A percentile compares a stretch with the other conserved stretches of the same genome.
phyloP scores from a whole-genome alignment of 495 filamentous ascomycete species.

The Wilcoxina mikolae region DNA sequence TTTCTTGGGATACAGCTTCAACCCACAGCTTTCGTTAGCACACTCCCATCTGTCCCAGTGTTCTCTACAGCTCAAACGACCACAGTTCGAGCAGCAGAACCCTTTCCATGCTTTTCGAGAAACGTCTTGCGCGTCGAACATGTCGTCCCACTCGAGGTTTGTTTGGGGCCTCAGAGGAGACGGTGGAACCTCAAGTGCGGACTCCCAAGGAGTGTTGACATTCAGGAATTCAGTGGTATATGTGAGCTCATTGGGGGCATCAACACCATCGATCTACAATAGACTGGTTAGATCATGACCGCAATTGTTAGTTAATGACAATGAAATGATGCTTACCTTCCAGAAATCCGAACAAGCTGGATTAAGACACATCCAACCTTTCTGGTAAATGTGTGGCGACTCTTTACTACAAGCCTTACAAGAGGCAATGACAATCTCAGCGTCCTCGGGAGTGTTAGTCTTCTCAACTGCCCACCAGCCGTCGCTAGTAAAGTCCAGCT shows the following conservation, averaged over 20 bases:
- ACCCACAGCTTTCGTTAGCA: constrained; percentile 33
- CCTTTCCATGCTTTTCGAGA: constrained; percentile 41
- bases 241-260: background rate
- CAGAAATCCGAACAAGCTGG: constrained; percentile 45
- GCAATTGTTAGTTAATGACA: constrained; percentile 41
- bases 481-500: constrained; percentile 40
- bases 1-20: constrained; percentile 32
- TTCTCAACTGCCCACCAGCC: constrained; percentile 52
- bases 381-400: constrained; percentile 36
- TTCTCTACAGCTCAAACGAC: constrained; percentile 45
- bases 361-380: constrained; percentile 60
- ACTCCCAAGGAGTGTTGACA: constrained; percentile 31
- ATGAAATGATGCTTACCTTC: constrained; percentile 18
- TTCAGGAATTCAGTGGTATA: constrained; percentile 39
- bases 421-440: constrained; percentile 20
- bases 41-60: constrained; percentile 56
- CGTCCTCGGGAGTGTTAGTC: constrained; percentile 4
- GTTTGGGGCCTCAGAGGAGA: constrained; percentile 27
- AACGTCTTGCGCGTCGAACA: constrained; percentile 20
- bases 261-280: background rate
- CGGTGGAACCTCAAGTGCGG: constrained; percentile 32
- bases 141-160: constrained; percentile 26
- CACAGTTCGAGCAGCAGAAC: constrained; percentile 59
- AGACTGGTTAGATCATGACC: no score
- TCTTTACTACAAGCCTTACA: constrained; percentile 34